Evolutionary conservation across 805 yeast species (phyloP), one percentile per base, ranked within the genome.

Genomic region (Komagataella mondaviorum): DNA sequence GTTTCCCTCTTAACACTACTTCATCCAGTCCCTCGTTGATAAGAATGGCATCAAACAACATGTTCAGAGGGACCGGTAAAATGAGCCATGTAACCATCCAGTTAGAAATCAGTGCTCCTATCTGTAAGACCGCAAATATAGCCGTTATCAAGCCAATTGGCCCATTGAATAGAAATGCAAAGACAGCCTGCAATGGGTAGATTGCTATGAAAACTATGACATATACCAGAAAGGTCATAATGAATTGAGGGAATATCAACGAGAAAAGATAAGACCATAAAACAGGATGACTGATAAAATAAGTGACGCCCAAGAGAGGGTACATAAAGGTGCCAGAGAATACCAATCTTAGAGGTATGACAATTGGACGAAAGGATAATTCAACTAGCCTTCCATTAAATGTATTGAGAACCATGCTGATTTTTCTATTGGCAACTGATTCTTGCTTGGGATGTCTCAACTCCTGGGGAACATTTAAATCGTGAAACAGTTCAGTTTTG

Each of bases 1-100:
- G 22, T 6, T 18, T 20, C 6, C 46, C 46, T 4, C 22, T 20
- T 16, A 23, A 4, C 46, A 22, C 44, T 17, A 24, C 20, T 18
- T 48, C 45, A 48, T 16, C 45, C 63, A 12, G 57, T n/a, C 6
- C 48, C 44, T 62, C 62, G n/a, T 50, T 39, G 43, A 52, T 53
- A 20, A 67, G 46, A 2, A 66, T 63, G 47, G 55, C 54, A 49
- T 70, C 72, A 54, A 69, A 70, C 2, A 66, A 57, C 10, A 50
- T 51, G 2, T 51, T 54, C 6, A 68, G 53, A 1, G 70, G 66
- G 2, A 51, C 51, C 2, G 71, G 70, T 16, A 70, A 54, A 2
- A 70, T 54, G n/a, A 67, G 50, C 3, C 52, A 44, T 17, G 61
- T 60, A 44, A 63, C 59, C 44, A 68, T 57, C 20, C 62, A 53